phyloP scores from a whole-genome alignment of 768 basidiomycete species.

The Botryobasidium botryosum region DNA sequence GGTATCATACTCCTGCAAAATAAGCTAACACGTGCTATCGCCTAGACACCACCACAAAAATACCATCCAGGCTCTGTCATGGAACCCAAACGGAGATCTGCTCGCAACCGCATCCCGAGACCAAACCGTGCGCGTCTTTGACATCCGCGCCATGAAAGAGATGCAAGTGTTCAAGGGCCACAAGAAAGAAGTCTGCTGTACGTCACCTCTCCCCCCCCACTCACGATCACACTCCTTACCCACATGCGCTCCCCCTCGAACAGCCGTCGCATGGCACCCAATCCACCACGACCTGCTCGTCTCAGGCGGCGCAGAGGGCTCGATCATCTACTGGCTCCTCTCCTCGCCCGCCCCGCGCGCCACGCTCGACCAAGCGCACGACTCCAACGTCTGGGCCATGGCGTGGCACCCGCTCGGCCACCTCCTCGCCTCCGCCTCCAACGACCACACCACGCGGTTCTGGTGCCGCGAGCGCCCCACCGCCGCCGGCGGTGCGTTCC shows the following conservation, averaged over 20 bases:
- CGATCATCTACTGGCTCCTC: constrained; percentile 89
- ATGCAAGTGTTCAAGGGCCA: constrained; percentile 84
- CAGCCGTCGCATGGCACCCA: constrained; percentile 93
- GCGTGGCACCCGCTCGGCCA: constrained; percentile 94
- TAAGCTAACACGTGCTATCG: background rate
- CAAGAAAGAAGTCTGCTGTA: constrained; percentile 52
- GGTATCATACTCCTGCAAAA: background rate
- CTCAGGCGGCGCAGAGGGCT: constrained; percentile 87
- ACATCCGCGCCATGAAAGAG: constrained; percentile 97
- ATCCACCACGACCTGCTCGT: constrained; percentile 71
- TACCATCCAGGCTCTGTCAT: constrained; percentile 80
- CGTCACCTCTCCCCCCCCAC: background rate
- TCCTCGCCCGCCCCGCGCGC: constrained; percentile 48
- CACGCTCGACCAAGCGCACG: constrained; percentile 88
- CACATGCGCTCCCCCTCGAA: too few relatives aligned
- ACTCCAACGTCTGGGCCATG: constrained; percentile 93
- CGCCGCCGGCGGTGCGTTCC: constrained; percentile 40
- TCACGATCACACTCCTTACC: background rate
- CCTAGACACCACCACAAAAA: constrained; percentile 90
- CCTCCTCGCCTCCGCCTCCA: constrained; percentile 83
- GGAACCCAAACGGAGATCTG: constrained; percentile 89
- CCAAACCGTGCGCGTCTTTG: constrained; percentile 88
- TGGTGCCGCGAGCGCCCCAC: constrained; percentile 82
- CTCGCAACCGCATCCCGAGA: constrained; percentile 92
- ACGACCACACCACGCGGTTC: constrained; percentile 98